A percentile compares a stretch with the other conserved stretches of the same genome.
phyloP scores from a whole-genome alignment of 169 alveolate species.

The Plasmodium knowlesi region DNA sequence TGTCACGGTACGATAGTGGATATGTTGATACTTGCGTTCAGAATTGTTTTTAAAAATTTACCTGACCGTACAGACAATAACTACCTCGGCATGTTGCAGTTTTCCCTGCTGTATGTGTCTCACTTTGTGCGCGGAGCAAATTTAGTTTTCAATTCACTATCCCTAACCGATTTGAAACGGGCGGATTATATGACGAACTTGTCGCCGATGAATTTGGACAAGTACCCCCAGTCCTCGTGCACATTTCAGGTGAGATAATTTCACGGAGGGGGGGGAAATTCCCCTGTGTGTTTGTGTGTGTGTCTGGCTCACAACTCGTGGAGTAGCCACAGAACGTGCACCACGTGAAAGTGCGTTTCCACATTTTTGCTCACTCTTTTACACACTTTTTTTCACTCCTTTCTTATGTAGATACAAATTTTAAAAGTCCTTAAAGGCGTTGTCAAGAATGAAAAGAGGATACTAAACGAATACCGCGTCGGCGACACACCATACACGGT shows the following conservation, averaged over 20 bases:
- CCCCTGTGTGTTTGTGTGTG: neutral
- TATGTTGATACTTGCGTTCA: neutral
- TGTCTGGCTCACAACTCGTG: neutral
- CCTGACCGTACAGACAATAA: conserved; percentile 29
- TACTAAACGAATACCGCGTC: conserved; percentile 39
- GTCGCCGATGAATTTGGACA: conserved; percentile 21
- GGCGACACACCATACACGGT: conserved; percentile 45
- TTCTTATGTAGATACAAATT: conserved; percentile 41
- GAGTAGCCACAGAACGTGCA: neutral
- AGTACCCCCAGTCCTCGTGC: conserved; percentile 23
- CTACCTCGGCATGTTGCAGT: conserved; percentile 58
- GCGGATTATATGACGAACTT: conserved; percentile 3
- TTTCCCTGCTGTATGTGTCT: conserved; percentile 33
- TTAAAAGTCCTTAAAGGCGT: conserved; percentile 33
- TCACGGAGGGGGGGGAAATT: neutral
- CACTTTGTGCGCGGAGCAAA: conserved; percentile 24
- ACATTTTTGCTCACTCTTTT: neutral
- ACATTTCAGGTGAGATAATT: conserved; percentile 34
- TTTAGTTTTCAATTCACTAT: neutral
- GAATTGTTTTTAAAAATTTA: conserved; percentile 18
- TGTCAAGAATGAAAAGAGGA: conserved; percentile 4
- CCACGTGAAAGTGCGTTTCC: neutral
- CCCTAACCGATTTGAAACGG: conserved; percentile 1
- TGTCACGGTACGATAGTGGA: neutral
- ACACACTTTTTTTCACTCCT: neutral